These are phyloP conservation scores for Penicillium griseofulvum DNA, from an alignment of 2,329 filamentous ascomycete genomes.

Conservation along the genomic window DNA sequence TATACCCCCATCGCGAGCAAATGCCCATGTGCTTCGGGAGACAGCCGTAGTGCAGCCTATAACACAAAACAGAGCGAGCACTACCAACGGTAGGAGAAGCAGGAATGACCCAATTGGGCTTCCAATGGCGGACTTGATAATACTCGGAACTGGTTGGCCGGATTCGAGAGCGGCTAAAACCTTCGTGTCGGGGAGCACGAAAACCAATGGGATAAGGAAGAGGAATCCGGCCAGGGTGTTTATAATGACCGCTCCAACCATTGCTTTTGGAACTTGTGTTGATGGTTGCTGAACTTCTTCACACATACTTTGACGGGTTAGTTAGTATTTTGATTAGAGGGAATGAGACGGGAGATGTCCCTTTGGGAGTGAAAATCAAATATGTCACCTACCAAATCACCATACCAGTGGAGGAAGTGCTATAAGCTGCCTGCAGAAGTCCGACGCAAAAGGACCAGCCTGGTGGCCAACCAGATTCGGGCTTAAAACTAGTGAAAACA, in stretches of 20 bases:
- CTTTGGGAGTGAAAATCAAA: neutral
- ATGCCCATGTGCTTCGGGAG: conserved; percentile 69
- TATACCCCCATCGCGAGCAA: conserved; percentile 69
- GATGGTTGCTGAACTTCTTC: conserved; percentile 65
- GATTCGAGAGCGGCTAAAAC: conserved; percentile 62
- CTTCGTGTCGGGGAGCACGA: conserved; percentile 66
- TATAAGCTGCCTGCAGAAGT: conserved; percentile 63
- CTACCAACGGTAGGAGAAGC: conserved; percentile 63
- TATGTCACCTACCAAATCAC: conserved; percentile 63
- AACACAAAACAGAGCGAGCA: conserved; percentile 71
- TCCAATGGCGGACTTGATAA: conserved; percentile 72
- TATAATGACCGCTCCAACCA: conserved; percentile 63
- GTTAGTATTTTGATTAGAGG: neutral
- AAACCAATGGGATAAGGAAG: conserved; percentile 70
- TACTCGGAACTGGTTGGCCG: conserved; percentile 68
- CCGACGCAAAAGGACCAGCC: conserved; percentile 71
- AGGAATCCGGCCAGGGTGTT: conserved; percentile 62
- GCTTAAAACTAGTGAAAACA: conserved; percentile 55
- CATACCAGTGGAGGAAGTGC: conserved; percentile 70
- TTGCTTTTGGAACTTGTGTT: conserved; percentile 65
- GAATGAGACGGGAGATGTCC: neutral
- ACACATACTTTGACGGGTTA: conserved; percentile 50
- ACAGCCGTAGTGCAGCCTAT: conserved; percentile 70
- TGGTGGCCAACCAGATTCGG: conserved; percentile 64
- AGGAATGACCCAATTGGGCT: conserved; percentile 69